Evolutionary conservation across 495 filamentous ascomycete species (phyloP).

Genomic region (Penicillium mononematosum): DNA sequence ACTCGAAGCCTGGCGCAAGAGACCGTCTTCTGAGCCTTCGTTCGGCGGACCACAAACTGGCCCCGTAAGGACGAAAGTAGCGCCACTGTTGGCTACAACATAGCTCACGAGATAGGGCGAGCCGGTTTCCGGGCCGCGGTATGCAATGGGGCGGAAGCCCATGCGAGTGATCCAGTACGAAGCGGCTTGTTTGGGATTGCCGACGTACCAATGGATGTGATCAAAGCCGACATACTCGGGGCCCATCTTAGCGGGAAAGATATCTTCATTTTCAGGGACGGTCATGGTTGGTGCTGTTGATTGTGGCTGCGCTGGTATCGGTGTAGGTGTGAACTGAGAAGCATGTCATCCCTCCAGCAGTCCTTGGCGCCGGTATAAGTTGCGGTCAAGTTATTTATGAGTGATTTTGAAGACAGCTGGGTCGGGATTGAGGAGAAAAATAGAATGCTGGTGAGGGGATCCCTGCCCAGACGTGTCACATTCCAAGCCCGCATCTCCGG

Average conservation of each 20-base stretch:
- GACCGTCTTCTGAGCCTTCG: conserved; percentile 23
- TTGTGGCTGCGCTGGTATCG: not conserved
- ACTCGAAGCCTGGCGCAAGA: conserved; percentile 9
- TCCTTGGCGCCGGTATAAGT: not conserved
- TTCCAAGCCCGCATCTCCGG: conserved; percentile 8
- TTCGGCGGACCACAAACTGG: conserved; percentile 55
- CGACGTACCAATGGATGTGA: conserved; percentile 81
- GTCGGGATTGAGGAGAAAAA: not conserved
- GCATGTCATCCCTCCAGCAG: conserved; percentile 1
- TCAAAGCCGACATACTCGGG: conserved; percentile 68
- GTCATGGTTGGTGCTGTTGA: conserved; percentile 13
- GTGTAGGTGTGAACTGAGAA: not conserved
- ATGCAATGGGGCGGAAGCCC: conserved; percentile 71
- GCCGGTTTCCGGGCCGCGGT: conserved; percentile 76
- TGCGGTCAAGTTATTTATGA: conserved; percentile 5
- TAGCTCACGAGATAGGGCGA: conserved; percentile 67
- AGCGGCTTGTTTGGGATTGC: conserved; percentile 82
- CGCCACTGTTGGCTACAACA: conserved; percentile 65
- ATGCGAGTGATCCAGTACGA: conserved; percentile 74
- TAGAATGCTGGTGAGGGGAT: not conserved
- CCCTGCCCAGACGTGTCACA: conserved; percentile 17
- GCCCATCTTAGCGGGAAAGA: conserved; percentile 26
- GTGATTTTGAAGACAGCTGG: conserved; percentile 3
- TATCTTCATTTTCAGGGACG: conserved; percentile 16
- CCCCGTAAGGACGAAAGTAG: conserved; percentile 73